Conservation (phyloP, 2,329 filamentous ascomycete species). For the Colletotrichum endophyticum region DNA sequence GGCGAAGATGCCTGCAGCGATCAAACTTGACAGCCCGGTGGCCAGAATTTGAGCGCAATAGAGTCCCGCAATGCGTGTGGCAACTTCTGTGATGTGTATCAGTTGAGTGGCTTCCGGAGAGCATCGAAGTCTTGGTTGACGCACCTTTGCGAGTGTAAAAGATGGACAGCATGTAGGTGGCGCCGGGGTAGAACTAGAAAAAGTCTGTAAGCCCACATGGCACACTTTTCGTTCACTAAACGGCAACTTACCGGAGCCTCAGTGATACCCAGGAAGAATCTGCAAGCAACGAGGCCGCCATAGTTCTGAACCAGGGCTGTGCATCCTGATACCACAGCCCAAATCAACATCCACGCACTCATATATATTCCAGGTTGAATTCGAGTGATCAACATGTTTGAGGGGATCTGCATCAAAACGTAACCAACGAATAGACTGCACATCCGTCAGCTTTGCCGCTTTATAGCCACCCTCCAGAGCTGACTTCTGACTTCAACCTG, state of each 20-base stretch:
- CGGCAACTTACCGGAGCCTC: constrained; percentile 36
- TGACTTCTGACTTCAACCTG: neutral
- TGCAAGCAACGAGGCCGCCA: constrained; percentile 35
- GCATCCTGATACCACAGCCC: constrained; percentile 42
- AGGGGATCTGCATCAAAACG: constrained; percentile 42
- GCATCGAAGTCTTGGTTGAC: neutral
- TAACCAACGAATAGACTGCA: constrained; percentile 40
- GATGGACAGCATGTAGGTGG: constrained; percentile 37
- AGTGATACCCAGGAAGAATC: constrained; percentile 44
- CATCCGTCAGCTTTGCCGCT: neutral
- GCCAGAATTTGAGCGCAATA: constrained; percentile 68
- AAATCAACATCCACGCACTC: constrained; percentile 44
- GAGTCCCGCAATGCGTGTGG: constrained; percentile 62
- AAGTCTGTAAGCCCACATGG: neutral
- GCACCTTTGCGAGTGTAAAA: constrained; percentile 37
- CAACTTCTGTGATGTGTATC: constrained; percentile 51
- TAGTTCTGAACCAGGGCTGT: constrained; percentile 40
- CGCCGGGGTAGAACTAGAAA: constrained; percentile 40
- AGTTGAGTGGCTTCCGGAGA: neutral
- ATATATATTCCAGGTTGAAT: constrained; percentile 47
- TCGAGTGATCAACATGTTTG: constrained; percentile 50
- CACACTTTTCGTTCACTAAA: neutral
- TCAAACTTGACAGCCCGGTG: constrained; percentile 70
- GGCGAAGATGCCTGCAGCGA: constrained; percentile 67
- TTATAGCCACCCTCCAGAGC: neutral